Evolutionary conservation across 2,329 filamentous ascomycete genomes (phyloP).

Genomic region (Lachnellula hyalina): DNA sequence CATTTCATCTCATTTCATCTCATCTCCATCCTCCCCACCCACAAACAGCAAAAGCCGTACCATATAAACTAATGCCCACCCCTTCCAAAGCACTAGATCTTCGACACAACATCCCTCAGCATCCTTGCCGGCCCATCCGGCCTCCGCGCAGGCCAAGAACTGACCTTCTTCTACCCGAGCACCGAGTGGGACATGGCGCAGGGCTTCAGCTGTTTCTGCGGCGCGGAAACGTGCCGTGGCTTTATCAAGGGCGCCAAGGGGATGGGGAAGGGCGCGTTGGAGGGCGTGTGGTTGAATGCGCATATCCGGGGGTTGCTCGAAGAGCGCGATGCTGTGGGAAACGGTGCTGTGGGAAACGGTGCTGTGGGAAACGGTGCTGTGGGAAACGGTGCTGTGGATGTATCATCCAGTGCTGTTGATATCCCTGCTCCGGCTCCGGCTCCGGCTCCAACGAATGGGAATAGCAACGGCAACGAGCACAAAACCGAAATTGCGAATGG

Average conservation of each 20-base stretch:
- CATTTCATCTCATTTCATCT: not conserved
- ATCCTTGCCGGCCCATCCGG: slow-evolving; percentile 54
- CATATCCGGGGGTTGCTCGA: slow-evolving; percentile 54
- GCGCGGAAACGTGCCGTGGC: slow-evolving; percentile 51
- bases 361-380: not conserved
- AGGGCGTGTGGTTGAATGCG: slow-evolving; percentile 55
- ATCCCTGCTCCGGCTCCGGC: not conserved
- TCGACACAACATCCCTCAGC: slow-evolving; percentile 52
- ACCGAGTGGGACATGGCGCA: slow-evolving; percentile 73
- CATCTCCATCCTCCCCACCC: not conserved
- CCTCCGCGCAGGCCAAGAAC: slow-evolving; percentile 50
- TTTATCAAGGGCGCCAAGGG: slow-evolving; percentile 58
- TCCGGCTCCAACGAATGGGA: not conserved
- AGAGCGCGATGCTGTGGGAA: slow-evolving; percentile 28
- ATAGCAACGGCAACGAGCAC: slow-evolving; percentile 35
- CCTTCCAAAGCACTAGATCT: slow-evolving; percentile 40
- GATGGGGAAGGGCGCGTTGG: slow-evolving; percentile 49
- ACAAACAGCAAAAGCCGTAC: not conserved
- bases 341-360: not conserved
- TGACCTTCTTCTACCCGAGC: slow-evolving; percentile 71
- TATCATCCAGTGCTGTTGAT: not conserved
- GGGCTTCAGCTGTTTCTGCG: slow-evolving; percentile 62
- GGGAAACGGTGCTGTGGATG: not conserved
- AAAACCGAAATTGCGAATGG: slow-evolving; percentile 15
- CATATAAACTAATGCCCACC: not conserved